Evolutionary conservation across 306 rosid genomes (phyloP), one percentile per base, ranked within the genome.

Genomic region (Abrus pulchellus): DNA sequence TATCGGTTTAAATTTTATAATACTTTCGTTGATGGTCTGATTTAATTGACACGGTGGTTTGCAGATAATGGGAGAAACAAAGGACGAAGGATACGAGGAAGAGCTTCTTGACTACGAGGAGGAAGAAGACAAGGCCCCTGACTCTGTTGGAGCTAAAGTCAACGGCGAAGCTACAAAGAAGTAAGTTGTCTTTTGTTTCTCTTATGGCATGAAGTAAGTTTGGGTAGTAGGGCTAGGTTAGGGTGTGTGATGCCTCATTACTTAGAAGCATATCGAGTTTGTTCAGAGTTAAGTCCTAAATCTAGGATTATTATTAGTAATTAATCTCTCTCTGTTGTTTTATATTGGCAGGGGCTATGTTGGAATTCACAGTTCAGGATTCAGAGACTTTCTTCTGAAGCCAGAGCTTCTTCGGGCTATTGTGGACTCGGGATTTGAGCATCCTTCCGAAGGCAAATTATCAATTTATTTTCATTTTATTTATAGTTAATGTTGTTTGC

Each of bases 381-480:
- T 96, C 82, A 89, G 99, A 90, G 99, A 96, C 90, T 96, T 96
- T 80, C 98, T 96, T 67, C 86, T 95, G 78, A 95, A 95, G 90
- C 98, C 99, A 76, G 99, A 95, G 88, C 99, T 95, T 78, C 98
- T 95, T 9, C 97, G 99, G 4, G 97, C 99, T 78, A 95, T 95
- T 68, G 99, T 95, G 61, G 99, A 96, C 86, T 96, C 99, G 0
- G 99, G 99, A 62, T 96, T 96, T 89, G 99, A 96, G 92, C 99
- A 96, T 84, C 99, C 99, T 40, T 96, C 99, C 32, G 99, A 96
- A 96, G 99, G 99, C 89, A 90, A 79, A 36, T 61, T 59, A 5
- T 55, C 40, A 0, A 77, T 27, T 38, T 59, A 5, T 32, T 32
- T 9, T 10, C 8, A 47, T 30, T 6, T 33, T 43, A 44, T 33